Evolutionary conservation across 2,329 filamentous ascomycete genomes (phyloP), one percentile per base, ranked within the genome.

Genomic region (Septoria linicola): DNA sequence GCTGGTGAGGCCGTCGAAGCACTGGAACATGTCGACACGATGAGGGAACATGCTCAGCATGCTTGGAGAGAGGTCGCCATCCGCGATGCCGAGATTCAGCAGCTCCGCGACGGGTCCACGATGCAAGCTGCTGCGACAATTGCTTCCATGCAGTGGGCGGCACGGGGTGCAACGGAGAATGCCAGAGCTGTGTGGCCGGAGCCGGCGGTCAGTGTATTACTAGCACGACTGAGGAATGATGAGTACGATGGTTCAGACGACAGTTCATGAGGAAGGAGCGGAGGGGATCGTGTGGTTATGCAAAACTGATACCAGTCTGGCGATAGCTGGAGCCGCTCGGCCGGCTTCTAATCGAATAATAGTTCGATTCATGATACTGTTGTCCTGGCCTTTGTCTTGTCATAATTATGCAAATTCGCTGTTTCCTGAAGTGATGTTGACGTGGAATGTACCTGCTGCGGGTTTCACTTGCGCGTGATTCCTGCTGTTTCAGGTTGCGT

Each of bases 81-180:
- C 4, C 27, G 25, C 11, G 41, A 43, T 10, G 11, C 23, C 2
- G 14, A 39, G 11, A 14, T 31, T 17, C 35, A 14, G 17, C 44
- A 40, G 34, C 44, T 40, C 13, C 23, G 34, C 21, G 35, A 40
- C 3, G 11, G 14, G 8, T 34, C 39, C 19, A 23, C 44, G 23
- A 39, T 3, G 7, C 44, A 40, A 13, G 21, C 35, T 8, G 41
- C 41, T 21, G 41, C 8, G n/a, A 23, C 19, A 16, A n/a, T 43
- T 8, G 41, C 25, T 32, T 34, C 41, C 14, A 43, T 43, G 16
- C 31, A 25, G n/a, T 47, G 44, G 35, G 44, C 44, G 30, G 44
- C 44, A 30, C 23, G 44, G 23, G 34, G 35, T 19, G 35, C 44
- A 8, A 47, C 44, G 16, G 20, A 47, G n/a, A 40, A 17, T 31